A percentile compares a stretch with the other conserved stretches of the same genome.
Evolutionary conservation across 2,329 filamentous ascomycete genomes (phyloP).

Genomic region (Botrytis deweyae): DNA sequence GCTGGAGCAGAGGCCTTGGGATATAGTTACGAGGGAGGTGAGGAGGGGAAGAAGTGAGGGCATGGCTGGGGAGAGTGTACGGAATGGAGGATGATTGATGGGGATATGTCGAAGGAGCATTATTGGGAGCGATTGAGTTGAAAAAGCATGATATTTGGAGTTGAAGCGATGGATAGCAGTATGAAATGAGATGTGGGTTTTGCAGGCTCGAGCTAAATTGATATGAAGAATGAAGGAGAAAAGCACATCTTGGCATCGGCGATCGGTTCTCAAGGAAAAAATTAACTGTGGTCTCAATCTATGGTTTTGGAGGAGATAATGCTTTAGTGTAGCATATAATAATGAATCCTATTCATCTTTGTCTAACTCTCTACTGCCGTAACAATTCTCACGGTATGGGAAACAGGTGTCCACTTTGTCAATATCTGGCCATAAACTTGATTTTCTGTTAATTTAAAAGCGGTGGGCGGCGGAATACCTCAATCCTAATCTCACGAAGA

Average conservation of each 20-base stretch:
- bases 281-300: background rate
- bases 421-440: background rate
- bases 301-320: background rate
- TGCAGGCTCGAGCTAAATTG: background rate
- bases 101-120: no score
- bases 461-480: background rate
- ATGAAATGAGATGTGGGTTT: background rate
- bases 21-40: background rate
- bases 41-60: no score
- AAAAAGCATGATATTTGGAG: background rate
- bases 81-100: background rate
- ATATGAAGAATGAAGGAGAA: background rate
- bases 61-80: no score
- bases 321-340: background rate
- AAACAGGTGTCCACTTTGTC: background rate
- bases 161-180: background rate
- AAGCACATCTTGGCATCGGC: background rate
- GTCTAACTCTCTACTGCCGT: no score
- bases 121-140: no score
- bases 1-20: background rate
- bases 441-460: fast-evolving
- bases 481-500: background rate
- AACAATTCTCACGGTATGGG: background rate
- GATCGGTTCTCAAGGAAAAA: no score
- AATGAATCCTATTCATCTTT: background rate